Evolutionary conservation across 805 yeast species (phyloP).

Genomic region (Metschnikowia proteae): DNA sequence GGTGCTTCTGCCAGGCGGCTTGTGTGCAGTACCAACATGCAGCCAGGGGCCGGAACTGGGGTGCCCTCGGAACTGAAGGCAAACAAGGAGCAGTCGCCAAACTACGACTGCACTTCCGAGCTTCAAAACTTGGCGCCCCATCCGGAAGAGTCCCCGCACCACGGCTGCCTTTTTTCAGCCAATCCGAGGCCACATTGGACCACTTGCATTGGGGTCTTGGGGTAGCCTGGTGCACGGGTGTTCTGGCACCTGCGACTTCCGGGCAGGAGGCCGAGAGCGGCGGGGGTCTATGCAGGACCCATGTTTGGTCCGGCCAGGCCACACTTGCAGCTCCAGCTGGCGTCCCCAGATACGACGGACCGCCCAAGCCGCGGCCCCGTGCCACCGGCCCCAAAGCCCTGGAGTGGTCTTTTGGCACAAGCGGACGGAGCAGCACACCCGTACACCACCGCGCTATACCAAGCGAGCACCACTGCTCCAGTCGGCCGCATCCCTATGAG

Average conservation of each 20-base stretch:
- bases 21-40: too few species aligned
- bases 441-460: constrained; percentile 1
- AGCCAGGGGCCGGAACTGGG: background rate
- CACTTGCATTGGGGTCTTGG: background rate
- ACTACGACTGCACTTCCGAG: background rate
- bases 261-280: too few species aligned
- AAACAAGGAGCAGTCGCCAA: background rate
- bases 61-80: background rate
- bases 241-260: background rate
- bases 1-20: too few species aligned
- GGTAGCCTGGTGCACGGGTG: background rate
- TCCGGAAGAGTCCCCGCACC: too few species aligned
- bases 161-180: background rate
- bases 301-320: too few species aligned
- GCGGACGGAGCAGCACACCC: background rate
- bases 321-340: too few species aligned
- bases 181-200: background rate
- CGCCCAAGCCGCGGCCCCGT: too few species aligned
- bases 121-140: background rate
- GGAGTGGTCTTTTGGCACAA: too few species aligned
- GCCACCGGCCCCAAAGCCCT: too few species aligned
- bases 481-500: constrained; percentile 1
- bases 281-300: too few species aligned
- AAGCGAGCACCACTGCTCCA: background rate
- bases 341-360: too few species aligned